Evolutionary conservation across 2,329 filamentous ascomycete species (phyloP), one percentile per base, ranked within the genome.

Genomic region (Zymoseptoria crescenta): DNA sequence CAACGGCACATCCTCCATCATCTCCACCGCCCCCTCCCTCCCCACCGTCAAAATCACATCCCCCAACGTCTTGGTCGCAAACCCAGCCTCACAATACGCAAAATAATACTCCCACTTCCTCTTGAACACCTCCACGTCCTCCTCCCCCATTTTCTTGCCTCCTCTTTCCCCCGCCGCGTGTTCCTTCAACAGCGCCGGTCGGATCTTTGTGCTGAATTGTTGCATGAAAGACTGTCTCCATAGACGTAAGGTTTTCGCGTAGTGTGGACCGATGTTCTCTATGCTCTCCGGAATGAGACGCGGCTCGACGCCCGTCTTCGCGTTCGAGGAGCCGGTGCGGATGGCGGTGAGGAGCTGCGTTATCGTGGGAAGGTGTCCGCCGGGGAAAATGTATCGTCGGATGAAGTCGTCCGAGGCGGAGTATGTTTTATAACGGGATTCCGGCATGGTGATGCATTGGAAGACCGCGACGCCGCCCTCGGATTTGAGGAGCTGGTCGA

Each of bases 101-200:
- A 90, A 91, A 70, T 90, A 91, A 68, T 89, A 91, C 77, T 88
- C 81, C 87, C 87, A 91, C 70, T 89, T 89, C 63, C 83, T 79
- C 68, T 80, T 80, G 68, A 89, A 91, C 1, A 88, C 79, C 49
- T 87, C 82, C 0, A 88, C 78, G 41, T 84, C 85, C 49, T 80
- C 80, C 56, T 86, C 79, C 0, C 76, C 80, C 81, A 87, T 84
- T 2, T 76, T 74, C 53, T 61, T 60, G 28, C 62, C 59, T 19
- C 61, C 64, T 0, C 59, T 49, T 13, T 60, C 62, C 10, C 35
- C 35, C 3, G 24, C 51, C 35, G 57, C 59, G 66, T 89, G 82
- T 66, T 87, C 81, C 13, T 67, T 68, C 62, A 83, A 73, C 52
- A 90, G 73, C 1, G 85, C 84, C 7, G 83, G 81, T 57, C 78